A percentile compares a stretch with the other conserved stretches of the same genome.
These are phyloP conservation scores for Begonia fuchsioides DNA, from an alignment of 306 rosid genomes.

Conservation along the genomic window DNA sequence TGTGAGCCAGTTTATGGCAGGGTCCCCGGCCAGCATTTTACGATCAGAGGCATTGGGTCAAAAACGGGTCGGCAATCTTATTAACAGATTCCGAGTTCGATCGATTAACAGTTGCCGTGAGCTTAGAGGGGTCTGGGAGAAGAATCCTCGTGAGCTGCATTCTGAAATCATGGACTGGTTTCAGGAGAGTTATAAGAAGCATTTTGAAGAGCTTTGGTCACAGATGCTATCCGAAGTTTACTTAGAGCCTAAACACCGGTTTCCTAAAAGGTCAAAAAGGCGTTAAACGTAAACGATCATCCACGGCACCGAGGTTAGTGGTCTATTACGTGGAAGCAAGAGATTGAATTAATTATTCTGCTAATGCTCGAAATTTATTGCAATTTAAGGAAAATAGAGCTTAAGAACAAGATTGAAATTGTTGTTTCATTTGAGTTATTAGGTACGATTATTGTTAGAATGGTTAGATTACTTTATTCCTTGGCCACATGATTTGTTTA, in stretches of 20 bases:
- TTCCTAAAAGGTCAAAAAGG: conserved; percentile 13
- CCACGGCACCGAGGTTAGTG: too few species aligned
- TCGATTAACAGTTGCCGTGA: conserved; percentile 32
- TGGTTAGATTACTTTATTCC: too few species aligned
- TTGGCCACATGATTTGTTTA: too few species aligned
- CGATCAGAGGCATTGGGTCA: conserved; percentile 64
- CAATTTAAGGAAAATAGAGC: too few species aligned
- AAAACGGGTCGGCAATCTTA: conserved; percentile 65
- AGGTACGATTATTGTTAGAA: too few species aligned
- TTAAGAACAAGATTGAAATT: too few species aligned
- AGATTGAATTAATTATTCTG: too few species aligned
- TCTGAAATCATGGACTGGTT: conserved; percentile 69
- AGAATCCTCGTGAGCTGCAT: conserved; percentile 48
- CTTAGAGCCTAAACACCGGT: conserved; percentile 29
- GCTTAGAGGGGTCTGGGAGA: conserved; percentile 56
- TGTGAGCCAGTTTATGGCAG: conserved; percentile 46
- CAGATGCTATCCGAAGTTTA: conserved; percentile 47
- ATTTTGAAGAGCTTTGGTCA: conserved; percentile 43
- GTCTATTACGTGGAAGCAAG: too few species aligned
- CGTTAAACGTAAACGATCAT: not conserved
- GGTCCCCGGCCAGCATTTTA: conserved; percentile 59
- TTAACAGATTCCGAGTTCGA: conserved; percentile 29
- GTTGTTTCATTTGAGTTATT: too few species aligned
- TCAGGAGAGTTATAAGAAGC: conserved; percentile 43
- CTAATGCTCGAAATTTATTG: too few species aligned